Evolutionary conservation across 163 green algal genomes (phyloP).

Genomic region (Chlorella variabilis): DNA sequence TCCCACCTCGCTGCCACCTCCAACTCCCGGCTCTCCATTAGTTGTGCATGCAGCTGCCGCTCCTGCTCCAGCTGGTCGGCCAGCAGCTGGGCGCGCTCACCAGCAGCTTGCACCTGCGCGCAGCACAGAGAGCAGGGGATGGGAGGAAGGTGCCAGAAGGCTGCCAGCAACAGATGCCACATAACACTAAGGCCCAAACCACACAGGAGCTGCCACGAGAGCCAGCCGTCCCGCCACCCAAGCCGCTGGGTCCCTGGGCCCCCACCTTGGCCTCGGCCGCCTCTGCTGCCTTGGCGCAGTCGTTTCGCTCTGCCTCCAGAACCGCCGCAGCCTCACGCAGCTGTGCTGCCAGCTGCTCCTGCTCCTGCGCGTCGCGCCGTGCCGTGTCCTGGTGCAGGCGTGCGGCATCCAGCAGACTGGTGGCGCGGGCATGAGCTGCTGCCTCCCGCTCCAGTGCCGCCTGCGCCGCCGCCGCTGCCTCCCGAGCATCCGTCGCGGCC

Average conservation of each 20-base stretch:
- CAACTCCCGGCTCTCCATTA: conserved; percentile 9
- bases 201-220: too few species aligned
- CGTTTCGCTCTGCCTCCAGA: conserved; percentile 28
- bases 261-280: conserved; percentile 16
- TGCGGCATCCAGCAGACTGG: conserved; percentile 30
- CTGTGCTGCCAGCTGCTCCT: conserved; percentile 11
- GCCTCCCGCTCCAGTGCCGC: conserved; percentile 27
- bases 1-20: conserved; percentile 11
- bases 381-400: conserved; percentile 28
- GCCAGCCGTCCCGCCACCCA: too few species aligned
- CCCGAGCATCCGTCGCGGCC: not conserved
- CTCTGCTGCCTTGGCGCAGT: not conserved
- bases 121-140: too few species aligned
- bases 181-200: too few species aligned
- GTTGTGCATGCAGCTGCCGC: conserved; percentile 2
- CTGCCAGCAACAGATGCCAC: too few species aligned
- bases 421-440: not conserved
- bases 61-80: conserved; percentile 33
- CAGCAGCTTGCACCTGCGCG: conserved; percentile 21
- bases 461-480: not conserved
- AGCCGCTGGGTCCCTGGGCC: too few species aligned
- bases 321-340: conserved; percentile 17
- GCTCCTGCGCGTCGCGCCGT: conserved; percentile 5
- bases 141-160: too few species aligned
- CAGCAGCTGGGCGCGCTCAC: conserved; percentile 32